Base-by-base conservation (phyloP, 352 stramenopile species). In the Blastocystis sp. region DNA sequence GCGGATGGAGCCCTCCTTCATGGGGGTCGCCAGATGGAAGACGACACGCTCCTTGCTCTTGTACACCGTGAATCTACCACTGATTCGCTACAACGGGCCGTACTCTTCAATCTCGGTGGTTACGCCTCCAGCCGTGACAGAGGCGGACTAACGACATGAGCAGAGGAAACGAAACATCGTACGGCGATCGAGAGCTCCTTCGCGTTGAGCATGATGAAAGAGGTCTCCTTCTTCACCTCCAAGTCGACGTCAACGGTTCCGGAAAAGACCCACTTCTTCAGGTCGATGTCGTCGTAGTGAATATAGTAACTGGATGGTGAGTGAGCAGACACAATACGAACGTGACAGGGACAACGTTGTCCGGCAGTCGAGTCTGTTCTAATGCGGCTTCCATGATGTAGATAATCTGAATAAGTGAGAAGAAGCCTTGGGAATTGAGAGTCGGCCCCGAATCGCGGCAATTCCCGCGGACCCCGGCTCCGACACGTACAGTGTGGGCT, bases 161-260 rank as follows among this genome's bases (percentile, higher is more conserved):
- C 28, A 43, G 45, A 52, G 45, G 3, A 40, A 66, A 71, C 84
- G 88, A 91, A 76, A 2, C 11, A 21, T 19, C 14, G 70, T 59
- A 90, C 24, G 89, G 70, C 64, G 92, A 93, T 88, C n/a, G 90
- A 89, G 6, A 98, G 92, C 91, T 98, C 96, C 69, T 97, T 95
- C 48, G 94, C 93, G 91, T 98, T 95, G 89, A 97, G 94, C 57
- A 92, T 95, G 89, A 98, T 94, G 45, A 91, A 91, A 62, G 61
- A 90, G 14, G 92, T 95, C 11, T 90, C 65, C 59, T 94, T 91
- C 0, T 92, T 59, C 38, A 95, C 78, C 63, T 91, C 45, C 78
- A 95, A 84, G 60, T 89, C 54, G 24, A 94, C 90, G 76, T 91
- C 90, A 89, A 94, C 90, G 0, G 90, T 90, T 59, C 92, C 93